These are phyloP conservation scores for Ormosia semicastrata DNA, from an alignment of 306 rosid species.

Conservation along the genomic window DNA sequence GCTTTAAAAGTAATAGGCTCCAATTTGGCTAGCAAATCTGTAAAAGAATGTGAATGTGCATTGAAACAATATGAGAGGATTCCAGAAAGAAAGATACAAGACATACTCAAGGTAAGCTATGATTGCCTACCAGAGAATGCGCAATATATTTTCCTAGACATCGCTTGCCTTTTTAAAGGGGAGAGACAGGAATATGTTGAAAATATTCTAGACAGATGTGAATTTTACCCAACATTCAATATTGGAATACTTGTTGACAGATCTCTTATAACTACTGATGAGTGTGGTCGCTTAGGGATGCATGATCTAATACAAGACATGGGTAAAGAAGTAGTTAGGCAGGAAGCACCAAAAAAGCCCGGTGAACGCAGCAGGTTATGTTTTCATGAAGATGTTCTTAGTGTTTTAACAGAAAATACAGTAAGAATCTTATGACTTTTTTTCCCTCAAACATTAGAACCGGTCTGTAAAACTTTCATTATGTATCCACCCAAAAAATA, in stretches of 20 bases:
- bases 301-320: conserved; percentile 23
- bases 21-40: too few species aligned
- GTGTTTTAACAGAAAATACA: background rate
- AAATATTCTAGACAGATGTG: background rate
- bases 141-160: background rate
- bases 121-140: too few species aligned
- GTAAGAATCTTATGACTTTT: background rate
- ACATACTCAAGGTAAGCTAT: background rate
- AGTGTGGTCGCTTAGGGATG: background rate
- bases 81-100: background rate
- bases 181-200: background rate
- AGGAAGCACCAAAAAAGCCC: background rate
- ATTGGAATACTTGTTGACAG: background rate
- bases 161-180: background rate
- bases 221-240: background rate
- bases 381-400: background rate
- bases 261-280: background rate
- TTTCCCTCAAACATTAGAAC: too few species aligned
- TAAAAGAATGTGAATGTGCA: background rate
- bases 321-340: conserved; percentile 9
- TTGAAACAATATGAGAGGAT: background rate
- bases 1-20: too few species aligned
- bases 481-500: background rate
- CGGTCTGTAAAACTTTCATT: background rate
- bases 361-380: conserved; percentile 3